Evolutionary conservation across 441 rosid genomes (phyloP), one percentile per base, ranked within the genome.

Genomic region (Gossypium aridum): DNA sequence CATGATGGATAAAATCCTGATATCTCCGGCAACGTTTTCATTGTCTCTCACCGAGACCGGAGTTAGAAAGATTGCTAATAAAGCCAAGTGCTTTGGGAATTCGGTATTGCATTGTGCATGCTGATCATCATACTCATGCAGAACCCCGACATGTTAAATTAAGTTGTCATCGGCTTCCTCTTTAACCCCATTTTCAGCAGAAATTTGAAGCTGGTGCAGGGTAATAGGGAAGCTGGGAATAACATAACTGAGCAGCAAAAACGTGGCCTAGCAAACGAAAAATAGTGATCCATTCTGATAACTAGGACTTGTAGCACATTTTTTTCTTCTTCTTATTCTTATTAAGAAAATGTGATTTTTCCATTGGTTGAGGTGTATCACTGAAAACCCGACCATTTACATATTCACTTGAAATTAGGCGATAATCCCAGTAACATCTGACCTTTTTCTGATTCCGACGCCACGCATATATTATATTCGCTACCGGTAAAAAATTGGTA

Each of bases 1-100:
- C 75, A 83, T 89, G 77, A 89, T 96, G 98, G 98, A 96, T 76
- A 84, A 93, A 81, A 83, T 86, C 72, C 83, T 88, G 72, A 74
- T 87, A 28, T 90, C 97, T 17, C 94, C 97, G 1, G 76, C 80
- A 39, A 85, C 85, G 62, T 67, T 86, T 5, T 81, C 91, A 53
- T 85, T 84, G 67, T 72, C 83, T 14, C 84, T 81, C 51, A 78
- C 76, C 13, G 91, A 84, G 37, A 78, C 47, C 0, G 81, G 86
- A 20, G 81, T 78, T 37, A 79, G 79, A 71, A 87, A 80, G 75
- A 84, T 91, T 0, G 85, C 74, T 7, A 75, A 78, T 34, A 87
- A 91, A 74, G 86, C 89, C 1, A 91, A 84, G 76, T 93, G 98
- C 83, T 86, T 87, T 0, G 88, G 96, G 5, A 83, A 79, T 64